These are phyloP conservation scores for Lachnellula cervina DNA, from an alignment of 2,329 filamentous ascomycete genomes.

Conservation along the genomic window DNA sequence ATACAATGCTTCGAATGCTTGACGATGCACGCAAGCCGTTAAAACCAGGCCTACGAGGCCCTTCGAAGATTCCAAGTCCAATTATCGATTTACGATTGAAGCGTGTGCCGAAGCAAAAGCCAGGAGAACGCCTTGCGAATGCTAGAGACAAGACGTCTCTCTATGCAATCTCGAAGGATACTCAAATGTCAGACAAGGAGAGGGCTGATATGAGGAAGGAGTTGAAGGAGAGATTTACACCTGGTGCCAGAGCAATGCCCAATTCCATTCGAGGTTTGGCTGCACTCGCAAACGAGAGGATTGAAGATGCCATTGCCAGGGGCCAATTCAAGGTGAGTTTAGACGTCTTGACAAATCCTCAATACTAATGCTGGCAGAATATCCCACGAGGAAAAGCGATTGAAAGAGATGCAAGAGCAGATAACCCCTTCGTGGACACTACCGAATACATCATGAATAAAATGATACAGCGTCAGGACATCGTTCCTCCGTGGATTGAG, in stretches of 20 bases:
- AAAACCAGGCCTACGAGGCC: slow-evolving; percentile 42
- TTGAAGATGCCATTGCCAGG: slow-evolving; percentile 87
- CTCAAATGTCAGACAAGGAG: slow-evolving; percentile 63
- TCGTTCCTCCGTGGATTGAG: slow-evolving; percentile 97
- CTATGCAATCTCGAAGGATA: slow-evolving; percentile 47
- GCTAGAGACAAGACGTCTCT: slow-evolving; percentile 56
- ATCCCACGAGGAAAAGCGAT: slow-evolving; percentile 75
- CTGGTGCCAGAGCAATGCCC: slow-evolving; percentile 67
- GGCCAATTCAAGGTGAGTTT: slow-evolving; percentile 66
- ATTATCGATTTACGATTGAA: slow-evolving; percentile 50
- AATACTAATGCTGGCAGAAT: slow-evolving; percentile 42
- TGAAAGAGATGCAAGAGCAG: slow-evolving; percentile 75
- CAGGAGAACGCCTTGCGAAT: slow-evolving; percentile 45
- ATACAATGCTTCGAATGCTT: slow-evolving; percentile 79
- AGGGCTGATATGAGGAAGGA: slow-evolving; percentile 65
- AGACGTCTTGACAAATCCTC: not conserved
- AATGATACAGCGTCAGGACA: slow-evolving; percentile 93
- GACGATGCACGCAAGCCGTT: slow-evolving; percentile 74
- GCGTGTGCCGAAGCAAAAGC: slow-evolving; percentile 34
- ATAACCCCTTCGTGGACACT: slow-evolving; percentile 88
- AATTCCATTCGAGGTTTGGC: slow-evolving; percentile 73
- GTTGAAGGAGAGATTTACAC: slow-evolving; percentile 75
- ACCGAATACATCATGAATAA: slow-evolving; percentile 99
- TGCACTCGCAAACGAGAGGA: slow-evolving; percentile 82
- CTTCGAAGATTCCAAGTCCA: slow-evolving; percentile 39